Percentiles rank a stretch among this genome's conserved stretches.
Evolutionary conservation across 208 protist species (phyloP).

Genomic region (Acanthamoeba castellanii): DNA sequence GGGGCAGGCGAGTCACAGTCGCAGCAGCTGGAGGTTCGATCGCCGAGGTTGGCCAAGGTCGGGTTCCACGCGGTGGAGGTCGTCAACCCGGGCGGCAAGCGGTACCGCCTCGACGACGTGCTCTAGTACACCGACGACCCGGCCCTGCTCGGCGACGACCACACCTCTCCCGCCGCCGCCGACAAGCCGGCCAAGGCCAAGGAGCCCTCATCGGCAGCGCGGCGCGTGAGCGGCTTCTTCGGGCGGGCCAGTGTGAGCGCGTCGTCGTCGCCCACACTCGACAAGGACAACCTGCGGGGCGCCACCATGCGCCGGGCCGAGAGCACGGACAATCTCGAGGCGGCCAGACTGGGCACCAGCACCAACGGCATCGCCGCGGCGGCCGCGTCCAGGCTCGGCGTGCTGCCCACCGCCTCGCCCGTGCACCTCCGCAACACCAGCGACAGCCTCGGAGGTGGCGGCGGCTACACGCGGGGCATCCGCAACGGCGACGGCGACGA

Average conservation of each 20-base stretch:
- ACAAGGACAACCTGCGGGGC: background rate
- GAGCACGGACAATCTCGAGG: background rate
- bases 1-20: slow-evolving; percentile 20
- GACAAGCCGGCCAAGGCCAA: background rate
- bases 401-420: background rate
- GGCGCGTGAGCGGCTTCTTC: slow-evolving; percentile 25
- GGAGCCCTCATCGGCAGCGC: background rate
- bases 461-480: no score
- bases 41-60: background rate
- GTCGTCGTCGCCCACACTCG: background rate
- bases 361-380: no score
- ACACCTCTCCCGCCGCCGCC: background rate
- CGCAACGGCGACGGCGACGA: no score
- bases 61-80: slow-evolving; percentile 58
- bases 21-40: slow-evolving; percentile 19
- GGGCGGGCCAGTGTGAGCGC: background rate
- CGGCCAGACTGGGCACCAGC: background rate
- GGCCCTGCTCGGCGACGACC: background rate
- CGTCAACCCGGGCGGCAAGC: slow-evolving; percentile 60
- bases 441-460: no score
- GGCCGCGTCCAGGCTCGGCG: background rate
- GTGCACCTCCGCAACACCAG: background rate
- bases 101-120: slow-evolving; percentile 46
- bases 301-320: background rate
- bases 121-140: slow-evolving; percentile 69